phyloP scores from a whole-genome alignment of 2,329 filamentous ascomycete species.

The Ambrosiella xylebori region DNA sequence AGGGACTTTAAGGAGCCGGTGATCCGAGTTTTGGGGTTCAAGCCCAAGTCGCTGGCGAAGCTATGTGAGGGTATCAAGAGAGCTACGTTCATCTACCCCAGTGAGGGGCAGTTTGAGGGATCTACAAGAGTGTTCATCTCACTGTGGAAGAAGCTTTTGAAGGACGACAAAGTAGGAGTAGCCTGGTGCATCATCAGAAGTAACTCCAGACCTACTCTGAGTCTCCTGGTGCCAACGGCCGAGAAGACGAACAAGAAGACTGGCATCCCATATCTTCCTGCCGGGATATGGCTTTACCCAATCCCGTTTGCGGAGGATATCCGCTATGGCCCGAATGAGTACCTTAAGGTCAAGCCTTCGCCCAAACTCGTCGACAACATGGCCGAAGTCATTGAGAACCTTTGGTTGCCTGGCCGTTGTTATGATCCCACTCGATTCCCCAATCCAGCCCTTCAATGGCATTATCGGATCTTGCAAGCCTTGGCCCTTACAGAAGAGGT shows the following conservation, averaged over 20 bases:
- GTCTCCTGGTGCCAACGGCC: constrained; percentile 63
- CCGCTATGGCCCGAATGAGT: constrained; percentile 50
- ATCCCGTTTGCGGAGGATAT: constrained; percentile 84
- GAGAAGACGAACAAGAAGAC: constrained; percentile 46
- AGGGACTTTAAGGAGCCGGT: constrained; percentile 66
- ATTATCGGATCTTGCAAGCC: constrained; percentile 85
- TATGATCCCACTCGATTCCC: constrained; percentile 82
- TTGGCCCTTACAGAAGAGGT: constrained; percentile 84
- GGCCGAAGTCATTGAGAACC: constrained; percentile 64
- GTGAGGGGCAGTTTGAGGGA: constrained; percentile 74
- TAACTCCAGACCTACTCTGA: constrained; percentile 64
- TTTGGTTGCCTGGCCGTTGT: constrained; percentile 69
- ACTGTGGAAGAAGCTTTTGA: constrained; percentile 70
- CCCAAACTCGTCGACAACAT: constrained; percentile 64
- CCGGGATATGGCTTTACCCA: constrained; percentile 75
- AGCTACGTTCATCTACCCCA: constrained; percentile 85
- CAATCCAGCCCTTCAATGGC: constrained; percentile 88
- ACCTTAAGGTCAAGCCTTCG: constrained; percentile 29
- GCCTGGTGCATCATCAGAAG: constrained; percentile 77
- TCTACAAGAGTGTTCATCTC: constrained; percentile 88
- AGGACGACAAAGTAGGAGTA: constrained; percentile 63
- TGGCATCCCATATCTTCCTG: constrained; percentile 54
- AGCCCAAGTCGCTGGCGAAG: constrained; percentile 55
- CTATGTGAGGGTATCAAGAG: constrained; percentile 76
- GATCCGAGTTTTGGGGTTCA: constrained; percentile 88